Evolutionary conservation across 257 asterid species (phyloP), one percentile per base, ranked within the genome.

Genomic region (Hygrophila difformis): DNA sequence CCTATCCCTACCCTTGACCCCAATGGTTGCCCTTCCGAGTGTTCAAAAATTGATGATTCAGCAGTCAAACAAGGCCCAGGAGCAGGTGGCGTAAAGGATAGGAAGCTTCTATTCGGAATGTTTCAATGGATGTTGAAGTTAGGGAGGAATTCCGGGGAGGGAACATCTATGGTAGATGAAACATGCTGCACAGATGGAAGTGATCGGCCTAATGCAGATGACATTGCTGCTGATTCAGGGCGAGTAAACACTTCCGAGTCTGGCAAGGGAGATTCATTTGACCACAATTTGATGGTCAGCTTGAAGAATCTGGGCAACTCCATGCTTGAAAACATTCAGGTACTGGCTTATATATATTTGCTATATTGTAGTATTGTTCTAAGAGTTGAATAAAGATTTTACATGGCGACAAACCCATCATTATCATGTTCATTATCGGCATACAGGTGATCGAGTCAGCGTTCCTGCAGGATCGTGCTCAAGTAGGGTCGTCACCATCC

Each of bases 361-460:
- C n/a, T n/a, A n/a, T n/a, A 5, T 26, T 26, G 31, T 26, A 26
- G 8, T 26, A 3, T 5, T 8, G 8, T 26, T 26, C 31, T 26
- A 26, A 8, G 31, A 0, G 31, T 26, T 26, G 8, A 0, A 26
- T 3, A 8, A 26, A 26, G 8, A 26, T n/a, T 8, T 26, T 3
- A 26, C 8, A 26, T 26, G 31, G 31, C 31, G 8, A 8, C 31
- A 26, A 26, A 26, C 31, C 1, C 8, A 10, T 33, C 10, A 33
- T 4, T 33, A 33, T 5, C 44, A 6, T 39, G 60, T 46, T 58
- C 26, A 24, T 48, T 2, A 21, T 35, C 53, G 51, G 9, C 12
- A 22, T 50, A 47, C 77, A 88, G 97, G 93, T 84, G 63, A 71
- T 88, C 24, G 94, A 88, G 55, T 71, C 89, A 6, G 83, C 65